Evolutionary conservation across 2,329 filamentous ascomycete species (phyloP).

Genomic region (Ceratocystis alfenasii): DNA sequence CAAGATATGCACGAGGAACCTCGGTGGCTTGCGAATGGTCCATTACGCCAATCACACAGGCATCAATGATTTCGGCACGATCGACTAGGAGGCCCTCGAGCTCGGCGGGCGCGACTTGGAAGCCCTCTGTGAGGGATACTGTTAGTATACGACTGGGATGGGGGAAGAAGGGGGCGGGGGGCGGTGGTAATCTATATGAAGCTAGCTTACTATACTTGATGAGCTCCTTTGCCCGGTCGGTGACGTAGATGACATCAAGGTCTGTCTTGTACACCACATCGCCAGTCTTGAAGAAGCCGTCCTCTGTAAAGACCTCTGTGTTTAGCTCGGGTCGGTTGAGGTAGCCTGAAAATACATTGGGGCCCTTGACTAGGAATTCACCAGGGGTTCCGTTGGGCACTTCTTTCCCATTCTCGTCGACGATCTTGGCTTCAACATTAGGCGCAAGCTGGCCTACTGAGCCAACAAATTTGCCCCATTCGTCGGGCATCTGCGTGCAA

Average conservation of each 20-base stretch:
- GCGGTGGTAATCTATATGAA: neutral
- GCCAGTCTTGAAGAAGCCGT: conserved; percentile 84
- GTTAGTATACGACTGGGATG: conserved; percentile 29
- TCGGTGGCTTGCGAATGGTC: conserved; percentile 52
- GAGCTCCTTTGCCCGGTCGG: conserved; percentile 67
- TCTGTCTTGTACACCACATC: conserved; percentile 71
- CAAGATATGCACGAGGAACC: conserved; percentile 44
- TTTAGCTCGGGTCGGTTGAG: conserved; percentile 62
- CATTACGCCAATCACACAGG: conserved; percentile 51
- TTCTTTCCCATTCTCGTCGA: conserved; percentile 47
- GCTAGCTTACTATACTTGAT: conserved; percentile 40
- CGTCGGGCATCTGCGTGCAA: conserved; percentile 58
- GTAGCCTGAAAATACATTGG: conserved; percentile 71
- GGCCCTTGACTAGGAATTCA: conserved; percentile 67
- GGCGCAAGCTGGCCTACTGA: conserved; percentile 66
- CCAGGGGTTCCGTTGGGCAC: conserved; percentile 47
- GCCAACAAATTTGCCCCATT: conserved; percentile 66
- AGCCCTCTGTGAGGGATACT: conserved; percentile 37
- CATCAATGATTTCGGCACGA: conserved; percentile 40
- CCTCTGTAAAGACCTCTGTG: conserved; percentile 55
- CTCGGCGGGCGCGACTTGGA: conserved; percentile 59
- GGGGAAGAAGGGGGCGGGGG: neutral
- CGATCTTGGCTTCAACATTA: conserved; percentile 71
- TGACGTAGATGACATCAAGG: conserved; percentile 77
- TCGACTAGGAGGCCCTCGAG: conserved; percentile 41